Evolutionary conservation across 1,284 basidiomycete genomes (phyloP).

Genomic region (Trichosporon inkin): DNA sequence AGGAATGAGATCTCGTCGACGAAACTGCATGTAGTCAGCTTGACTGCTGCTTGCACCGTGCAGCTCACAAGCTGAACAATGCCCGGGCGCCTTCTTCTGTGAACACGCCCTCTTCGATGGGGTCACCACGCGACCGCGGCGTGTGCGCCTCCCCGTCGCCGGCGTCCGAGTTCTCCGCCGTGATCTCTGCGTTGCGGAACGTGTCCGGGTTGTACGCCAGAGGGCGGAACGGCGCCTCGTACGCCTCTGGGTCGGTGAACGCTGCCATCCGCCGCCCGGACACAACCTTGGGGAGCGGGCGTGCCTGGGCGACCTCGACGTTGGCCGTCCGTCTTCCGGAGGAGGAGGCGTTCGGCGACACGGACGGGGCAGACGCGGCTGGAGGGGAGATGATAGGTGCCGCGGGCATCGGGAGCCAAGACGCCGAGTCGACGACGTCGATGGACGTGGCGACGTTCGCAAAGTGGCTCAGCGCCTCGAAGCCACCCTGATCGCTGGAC

Average conservation of each 20-base stretch:
- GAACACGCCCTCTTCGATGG: conserved; percentile 24
- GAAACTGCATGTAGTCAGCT: conserved; percentile 19
- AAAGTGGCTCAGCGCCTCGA: background rate
- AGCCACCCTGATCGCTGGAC: background rate
- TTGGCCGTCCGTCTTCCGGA: background rate
- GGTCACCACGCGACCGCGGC: conserved; percentile 18
- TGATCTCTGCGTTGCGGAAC: conserved; percentile 23
- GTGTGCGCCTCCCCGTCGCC: conserved; percentile 19
- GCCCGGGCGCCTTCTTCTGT: conserved; percentile 15
- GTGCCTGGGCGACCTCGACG: conserved; percentile 17
- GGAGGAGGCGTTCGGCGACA: background rate
- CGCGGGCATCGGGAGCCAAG: conserved; percentile 7
- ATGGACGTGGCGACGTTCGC: background rate
- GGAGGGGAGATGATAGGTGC: background rate
- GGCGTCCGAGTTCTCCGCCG: conserved; percentile 5
- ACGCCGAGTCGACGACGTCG: background rate
- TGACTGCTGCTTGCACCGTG: too few species aligned
- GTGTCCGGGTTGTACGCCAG: conserved; percentile 27
- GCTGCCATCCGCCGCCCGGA: conserved; percentile 23
- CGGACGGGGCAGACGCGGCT: background rate
- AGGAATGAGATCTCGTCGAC: conserved; percentile 24
- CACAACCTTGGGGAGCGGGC: conserved; percentile 22
- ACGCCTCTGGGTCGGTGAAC: conserved; percentile 26
- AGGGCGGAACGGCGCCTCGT: conserved; percentile 25
- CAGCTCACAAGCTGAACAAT: conserved; percentile 24